Percentiles rank a stretch among this genome's conserved stretches.
phyloP scores from a whole-genome alignment of 2,329 filamentous ascomycete species.

The Bimuria novae-zelandiae region DNA sequence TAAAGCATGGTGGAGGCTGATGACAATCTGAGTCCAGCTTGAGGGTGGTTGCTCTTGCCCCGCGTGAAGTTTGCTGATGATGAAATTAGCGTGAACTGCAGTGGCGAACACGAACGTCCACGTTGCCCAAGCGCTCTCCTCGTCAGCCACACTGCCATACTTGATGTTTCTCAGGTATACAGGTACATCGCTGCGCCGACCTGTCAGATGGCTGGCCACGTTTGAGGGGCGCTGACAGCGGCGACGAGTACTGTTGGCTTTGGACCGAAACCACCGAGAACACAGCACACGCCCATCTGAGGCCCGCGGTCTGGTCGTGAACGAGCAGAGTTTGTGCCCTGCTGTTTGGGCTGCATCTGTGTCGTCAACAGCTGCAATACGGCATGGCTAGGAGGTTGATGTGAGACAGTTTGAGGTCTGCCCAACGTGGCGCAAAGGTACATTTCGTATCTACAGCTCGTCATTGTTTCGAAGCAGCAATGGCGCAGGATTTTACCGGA shows the following conservation, averaged over 20 bases:
- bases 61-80: neutral
- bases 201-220: neutral
- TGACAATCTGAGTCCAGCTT: neutral
- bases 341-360: neutral
- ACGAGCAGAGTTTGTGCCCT: neutral
- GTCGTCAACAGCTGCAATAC: neutral
- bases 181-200: neutral
- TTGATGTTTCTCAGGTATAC: too few species aligned
- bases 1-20: neutral
- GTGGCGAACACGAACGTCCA: neutral
- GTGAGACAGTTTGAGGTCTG: neutral
- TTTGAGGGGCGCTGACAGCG: neutral
- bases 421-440: neutral
- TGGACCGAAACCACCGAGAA: neutral
- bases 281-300: slow-evolving; percentile 9
- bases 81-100: neutral
- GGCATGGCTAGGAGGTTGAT: neutral
- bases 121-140: neutral
- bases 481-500: slow-evolving; percentile 13
- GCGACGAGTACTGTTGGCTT: neutral
- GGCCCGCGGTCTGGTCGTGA: neutral
- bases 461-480: slow-evolving; percentile 13
- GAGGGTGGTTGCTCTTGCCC: neutral
- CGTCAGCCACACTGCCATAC: too few species aligned
- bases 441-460: neutral